Evolutionary conservation across 169 alveolate species (phyloP).

Genomic region (Eimeria nieschulzi): DNA sequence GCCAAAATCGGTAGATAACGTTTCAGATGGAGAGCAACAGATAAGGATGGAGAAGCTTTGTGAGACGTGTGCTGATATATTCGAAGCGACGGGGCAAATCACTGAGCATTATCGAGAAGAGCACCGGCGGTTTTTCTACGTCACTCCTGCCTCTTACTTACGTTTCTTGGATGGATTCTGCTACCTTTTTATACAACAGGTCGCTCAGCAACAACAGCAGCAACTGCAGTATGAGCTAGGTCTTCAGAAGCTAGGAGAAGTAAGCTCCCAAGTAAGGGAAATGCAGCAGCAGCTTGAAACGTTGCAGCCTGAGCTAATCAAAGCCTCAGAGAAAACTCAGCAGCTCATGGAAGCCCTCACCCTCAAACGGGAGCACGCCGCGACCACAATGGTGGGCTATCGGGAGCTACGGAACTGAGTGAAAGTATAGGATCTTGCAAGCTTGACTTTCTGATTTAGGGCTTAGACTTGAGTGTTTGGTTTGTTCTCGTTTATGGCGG

Average conservation of each 20-base stretch:
- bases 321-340: slow-evolving; percentile 91
- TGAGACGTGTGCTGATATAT: slow-evolving; percentile 91
- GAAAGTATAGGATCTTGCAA: neutral
- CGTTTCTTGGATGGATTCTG: slow-evolving; percentile 93
- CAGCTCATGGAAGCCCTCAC: slow-evolving; percentile 90
- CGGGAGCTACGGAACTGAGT: no score
- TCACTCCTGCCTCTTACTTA: slow-evolving; percentile 96
- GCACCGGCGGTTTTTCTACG: slow-evolving; percentile 92
- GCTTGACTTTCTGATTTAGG: slow-evolving; percentile 77
- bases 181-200: slow-evolving; percentile 90
- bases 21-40: no score
- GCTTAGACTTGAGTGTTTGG: no score
- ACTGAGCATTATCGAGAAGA: slow-evolving; percentile 87
- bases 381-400: slow-evolving; percentile 81
- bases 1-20: no score
- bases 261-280: slow-evolving; percentile 91
- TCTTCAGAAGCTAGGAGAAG: slow-evolving; percentile 92
- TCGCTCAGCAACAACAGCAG: slow-evolving; percentile 86
- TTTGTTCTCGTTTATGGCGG: neutral
- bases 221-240: slow-evolving; percentile 92
- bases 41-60: slow-evolving; percentile 6
- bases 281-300: slow-evolving; percentile 88
- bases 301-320: slow-evolving; percentile 87
- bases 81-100: slow-evolving; percentile 86
- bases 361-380: slow-evolving; percentile 91